Evolutionary conservation across 495 filamentous ascomycete species (phyloP), one percentile per base, ranked within the genome.

Genomic region (Daldinia decipiens): DNA sequence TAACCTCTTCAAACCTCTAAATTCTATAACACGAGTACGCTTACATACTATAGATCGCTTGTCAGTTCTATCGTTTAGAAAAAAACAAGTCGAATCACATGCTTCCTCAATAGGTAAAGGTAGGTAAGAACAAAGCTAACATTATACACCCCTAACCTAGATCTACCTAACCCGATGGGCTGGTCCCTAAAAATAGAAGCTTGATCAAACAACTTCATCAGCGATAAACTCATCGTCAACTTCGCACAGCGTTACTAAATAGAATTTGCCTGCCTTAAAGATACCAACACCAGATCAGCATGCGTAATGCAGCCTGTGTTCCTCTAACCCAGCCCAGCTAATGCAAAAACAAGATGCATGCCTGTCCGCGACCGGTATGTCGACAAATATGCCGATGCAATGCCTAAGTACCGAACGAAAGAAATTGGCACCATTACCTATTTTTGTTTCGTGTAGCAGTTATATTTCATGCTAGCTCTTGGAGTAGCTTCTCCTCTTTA

Each of bases 401-500:
- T 51, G 36, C 39, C 29, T 38, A 47, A 43, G 47, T 26, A 53
- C 45, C 36, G 21, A 38, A 47, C 17, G 43, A 62, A 54, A 54
- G 32, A 57, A 55, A 32, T 40, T 24, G 31, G 24, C 19, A 40
- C 31, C 55, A 21, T 59, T 38, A 40, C 38, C 38, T 19, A 26
- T 40, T 59, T 53, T 21, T 5, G 11, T 29, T 59, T 29, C 56
- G 39, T 6, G 27, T n/a, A 31, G 26, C 24, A 11, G 38, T 15
- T 11, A 17, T 43, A n/a, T 29, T 27, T 50, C 29, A 73, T 27
- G 43, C 55, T 59, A 82, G 65, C 67, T 79, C 78, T 13, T 82
- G 75, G 36, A 84, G 73, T 21, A 81, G 70, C 64, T 81, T 82
- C 72, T 81, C 76, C 56, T 79, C 77, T 63, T 79, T 82, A 45